Base-by-base conservation (phyloP, 139 green algal genomes). In the Monoraphidium neglectum region DNA sequence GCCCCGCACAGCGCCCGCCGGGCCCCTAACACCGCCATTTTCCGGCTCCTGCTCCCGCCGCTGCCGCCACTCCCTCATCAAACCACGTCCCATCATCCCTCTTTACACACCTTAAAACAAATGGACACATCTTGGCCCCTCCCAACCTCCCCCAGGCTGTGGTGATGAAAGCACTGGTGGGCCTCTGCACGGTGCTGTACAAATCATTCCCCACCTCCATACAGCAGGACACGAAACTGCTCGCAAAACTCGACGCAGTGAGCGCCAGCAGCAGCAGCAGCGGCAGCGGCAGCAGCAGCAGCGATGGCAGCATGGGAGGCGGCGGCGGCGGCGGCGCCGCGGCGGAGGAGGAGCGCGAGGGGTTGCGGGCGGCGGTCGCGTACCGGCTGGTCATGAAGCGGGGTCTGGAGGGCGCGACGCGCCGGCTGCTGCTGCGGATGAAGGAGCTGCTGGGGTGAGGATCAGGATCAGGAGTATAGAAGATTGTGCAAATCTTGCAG, bases 151-250 rank as follows among this genome's bases (percentile, higher is more conserved):
- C 43, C 40, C 63, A 83, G 70, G 64, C 57, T 1, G 4, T 77
- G 28, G 82, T 87, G 24, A 70, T 83, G 60, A 76, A 73, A 36
- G 68, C 82, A 36, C 76, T 90, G 51, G 40, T 72, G 1, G 74
- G 72, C 2, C 64, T 90, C 13, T 37, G 38, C 2, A 79, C 79
- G 4, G 77, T 82, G 4, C 37, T 90, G 2, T 90, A 90, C 77
- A 76, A 77, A 57, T 59, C 49, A 57, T 88, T 88, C 46, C 84
- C 84, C 26, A 86, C 84, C 30, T 80, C 70, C 35, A 88, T 88
- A 30, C 84, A 88, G 66, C 65, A 78, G 57, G 79, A 82, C 28
- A 40, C 54, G 1, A 24, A 38, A 8, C 4, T 56, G 23, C 37
- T 79, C 16, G 63, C 46, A 12, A 1, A 73, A 5, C 46, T 78